phyloP scores from a whole-genome alignment of 2,329 filamentous ascomycete genomes.

The Coniella vitis region DNA sequence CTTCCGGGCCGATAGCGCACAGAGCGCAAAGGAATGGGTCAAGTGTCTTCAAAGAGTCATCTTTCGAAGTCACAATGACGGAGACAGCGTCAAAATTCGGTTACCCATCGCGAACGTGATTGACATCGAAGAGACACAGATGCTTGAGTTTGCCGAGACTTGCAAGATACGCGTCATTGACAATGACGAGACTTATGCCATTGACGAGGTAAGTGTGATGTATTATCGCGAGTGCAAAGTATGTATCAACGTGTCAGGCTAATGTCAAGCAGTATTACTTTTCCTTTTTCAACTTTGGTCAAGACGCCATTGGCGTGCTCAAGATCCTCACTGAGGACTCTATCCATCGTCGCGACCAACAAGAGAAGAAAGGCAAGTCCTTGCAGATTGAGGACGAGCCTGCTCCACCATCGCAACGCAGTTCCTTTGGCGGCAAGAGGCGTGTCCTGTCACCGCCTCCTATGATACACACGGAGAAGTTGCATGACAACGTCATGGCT shows the following conservation, averaged over 20 bases:
- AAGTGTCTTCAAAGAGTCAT: constrained; percentile 90
- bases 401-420: constrained; percentile 14
- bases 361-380: constrained; percentile 22
- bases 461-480: constrained; percentile 29
- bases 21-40: constrained; percentile 94
- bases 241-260: constrained; percentile 11
- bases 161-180: constrained; percentile 91
- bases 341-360: constrained; percentile 32
- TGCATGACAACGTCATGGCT: constrained; percentile 53
- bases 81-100: constrained; percentile 94
- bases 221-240: rapidly evolving
- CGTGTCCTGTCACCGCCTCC: constrained; percentile 20
- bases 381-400: constrained; percentile 14
- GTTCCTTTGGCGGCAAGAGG: constrained; percentile 15
- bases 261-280: constrained; percentile 74
- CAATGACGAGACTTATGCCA: constrained; percentile 87
- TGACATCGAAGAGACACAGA: constrained; percentile 85
- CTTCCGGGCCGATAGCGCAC: constrained; percentile 80
- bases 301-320: constrained; percentile 75
- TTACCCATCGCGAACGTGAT: constrained; percentile 83
- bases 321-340: constrained; percentile 65
- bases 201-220: constrained; percentile 73
- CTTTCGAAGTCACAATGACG: constrained; percentile 91
- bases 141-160: constrained; percentile 87
- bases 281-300: constrained; percentile 82